These are phyloP conservation scores for Globisporangium recalcitrans DNA, from an alignment of 352 stramenopile species.

Conservation along the genomic window DNA sequence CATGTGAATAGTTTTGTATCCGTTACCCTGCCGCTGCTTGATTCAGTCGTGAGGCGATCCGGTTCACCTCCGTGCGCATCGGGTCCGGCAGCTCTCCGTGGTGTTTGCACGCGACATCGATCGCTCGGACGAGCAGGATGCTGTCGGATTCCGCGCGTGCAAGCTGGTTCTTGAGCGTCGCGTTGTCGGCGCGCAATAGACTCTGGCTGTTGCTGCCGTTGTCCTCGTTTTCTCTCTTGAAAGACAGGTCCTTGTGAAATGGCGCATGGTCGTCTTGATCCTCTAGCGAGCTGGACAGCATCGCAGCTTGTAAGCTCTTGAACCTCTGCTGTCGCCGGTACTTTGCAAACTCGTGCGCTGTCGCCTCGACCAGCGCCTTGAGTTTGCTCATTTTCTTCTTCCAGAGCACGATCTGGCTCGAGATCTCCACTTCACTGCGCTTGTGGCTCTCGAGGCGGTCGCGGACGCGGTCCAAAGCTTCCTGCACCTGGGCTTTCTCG, in stretches of 20 bases:
- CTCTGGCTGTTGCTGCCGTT: constrained; percentile 15
- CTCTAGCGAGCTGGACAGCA: constrained; percentile 17
- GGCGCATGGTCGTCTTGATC: neutral
- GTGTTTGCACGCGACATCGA: constrained; percentile 50
- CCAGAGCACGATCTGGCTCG: constrained; percentile 32
- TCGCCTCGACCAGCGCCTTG: constrained; percentile 28
- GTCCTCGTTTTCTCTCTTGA: neutral
- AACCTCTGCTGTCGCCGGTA: constrained; percentile 30
- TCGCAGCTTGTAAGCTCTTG: constrained; percentile 26
- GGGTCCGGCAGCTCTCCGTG: constrained; percentile 44
- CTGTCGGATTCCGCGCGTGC: constrained; percentile 59
- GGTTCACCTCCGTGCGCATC: constrained; percentile 50
- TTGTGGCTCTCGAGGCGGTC: constrained; percentile 22
- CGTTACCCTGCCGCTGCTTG: neutral
- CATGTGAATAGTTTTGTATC: neutral
- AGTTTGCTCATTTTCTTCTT: constrained; percentile 58
- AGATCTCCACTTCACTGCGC: constrained; percentile 26
- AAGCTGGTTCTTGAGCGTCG: constrained; percentile 51
- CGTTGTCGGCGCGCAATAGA: constrained; percentile 45
- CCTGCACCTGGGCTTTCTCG: constrained; percentile 21
- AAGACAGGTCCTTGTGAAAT: neutral
- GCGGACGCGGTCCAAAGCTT: constrained; percentile 17
- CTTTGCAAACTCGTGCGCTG: constrained; percentile 24
- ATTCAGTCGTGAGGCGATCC: constrained; percentile 40
- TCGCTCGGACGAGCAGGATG: constrained; percentile 54